Conservation (phyloP, 768 basidiomycete species). For the Rhodocollybia butyracea region DNA sequence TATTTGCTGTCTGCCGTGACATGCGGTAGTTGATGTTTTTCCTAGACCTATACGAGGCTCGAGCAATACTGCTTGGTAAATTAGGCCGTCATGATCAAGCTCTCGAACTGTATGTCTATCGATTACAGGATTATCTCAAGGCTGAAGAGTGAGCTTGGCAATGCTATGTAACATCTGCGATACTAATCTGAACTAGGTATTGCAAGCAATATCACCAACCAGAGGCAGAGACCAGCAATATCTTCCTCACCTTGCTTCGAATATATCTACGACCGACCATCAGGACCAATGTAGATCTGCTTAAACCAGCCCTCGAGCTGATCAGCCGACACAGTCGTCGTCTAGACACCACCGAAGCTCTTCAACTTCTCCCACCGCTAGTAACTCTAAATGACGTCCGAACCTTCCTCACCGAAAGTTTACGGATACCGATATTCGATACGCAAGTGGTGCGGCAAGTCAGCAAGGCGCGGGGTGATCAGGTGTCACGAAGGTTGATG, state of each 20-base stretch:
- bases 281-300: slow-evolving; percentile 48
- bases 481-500: slow-evolving; percentile 71
- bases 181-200: slow-evolving; percentile 50
- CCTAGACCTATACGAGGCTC: slow-evolving; percentile 83
- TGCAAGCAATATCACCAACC: slow-evolving; percentile 80
- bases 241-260: slow-evolving; percentile 83
- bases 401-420: slow-evolving; percentile 70
- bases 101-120: slow-evolving; percentile 92
- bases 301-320: slow-evolving; percentile 83
- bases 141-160: slow-evolving; percentile 75
- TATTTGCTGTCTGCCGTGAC: slow-evolving; percentile 12
- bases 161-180: background rate
- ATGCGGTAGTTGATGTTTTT: background rate
- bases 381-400: slow-evolving; percentile 80
- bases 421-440: slow-evolving; percentile 67
- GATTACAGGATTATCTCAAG: slow-evolving; percentile 75
- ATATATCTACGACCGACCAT: slow-evolving; percentile 81
- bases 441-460: slow-evolving; percentile 67
- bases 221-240: slow-evolving; percentile 47
- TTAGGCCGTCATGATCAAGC: slow-evolving; percentile 91
- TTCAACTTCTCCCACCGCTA: slow-evolving; percentile 86
- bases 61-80: slow-evolving; percentile 87
- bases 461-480: slow-evolving; percentile 72
- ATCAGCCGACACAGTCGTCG: slow-evolving; percentile 82
- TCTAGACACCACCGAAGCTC: slow-evolving; percentile 76